These are phyloP conservation scores for Isabelozyma heimii DNA, from an alignment of 805 yeast species.

Conservation along the genomic window DNA sequence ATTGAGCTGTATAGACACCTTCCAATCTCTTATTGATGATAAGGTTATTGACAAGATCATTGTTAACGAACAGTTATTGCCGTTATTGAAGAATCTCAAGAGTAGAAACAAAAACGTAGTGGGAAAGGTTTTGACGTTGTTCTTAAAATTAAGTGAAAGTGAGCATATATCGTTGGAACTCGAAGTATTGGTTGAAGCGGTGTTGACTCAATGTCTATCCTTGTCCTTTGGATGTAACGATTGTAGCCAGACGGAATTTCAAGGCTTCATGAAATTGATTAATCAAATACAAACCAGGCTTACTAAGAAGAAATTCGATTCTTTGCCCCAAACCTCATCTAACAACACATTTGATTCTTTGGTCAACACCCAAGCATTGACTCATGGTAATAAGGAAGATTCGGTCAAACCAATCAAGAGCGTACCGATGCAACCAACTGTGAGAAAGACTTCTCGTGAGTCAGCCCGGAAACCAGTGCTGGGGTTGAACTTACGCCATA, in stretches of 20 bases:
- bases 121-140: slow-evolving; percentile 43
- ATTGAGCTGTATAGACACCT: slow-evolving; percentile 59
- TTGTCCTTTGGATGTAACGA: slow-evolving; percentile 38
- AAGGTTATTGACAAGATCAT: slow-evolving; percentile 69
- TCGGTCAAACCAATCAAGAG: slow-evolving; percentile 1
- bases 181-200: slow-evolving; percentile 24
- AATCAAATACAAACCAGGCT: slow-evolving; percentile 18
- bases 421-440: slow-evolving; percentile 2
- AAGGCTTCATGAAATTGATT: slow-evolving; percentile 20
- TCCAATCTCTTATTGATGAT: slow-evolving; percentile 53
- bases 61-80: slow-evolving; percentile 76
- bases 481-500: slow-evolving; percentile 1
- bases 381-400: background rate
- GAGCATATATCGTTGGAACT: slow-evolving; percentile 28
- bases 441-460: background rate
- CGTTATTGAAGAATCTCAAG: slow-evolving; percentile 70
- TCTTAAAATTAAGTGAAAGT: slow-evolving; percentile 47
- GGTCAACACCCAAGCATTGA: slow-evolving; percentile 17
- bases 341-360: slow-evolving; percentile 13
- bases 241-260: slow-evolving; percentile 33
- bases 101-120: slow-evolving; percentile 71
- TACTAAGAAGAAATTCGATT: slow-evolving; percentile 14
- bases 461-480: background rate
- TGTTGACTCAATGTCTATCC: slow-evolving; percentile 29
- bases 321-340: slow-evolving; percentile 11